phyloP scores from a whole-genome alignment of 2,329 filamentous ascomycete species.

The Hymenoscyphus salicellus region DNA sequence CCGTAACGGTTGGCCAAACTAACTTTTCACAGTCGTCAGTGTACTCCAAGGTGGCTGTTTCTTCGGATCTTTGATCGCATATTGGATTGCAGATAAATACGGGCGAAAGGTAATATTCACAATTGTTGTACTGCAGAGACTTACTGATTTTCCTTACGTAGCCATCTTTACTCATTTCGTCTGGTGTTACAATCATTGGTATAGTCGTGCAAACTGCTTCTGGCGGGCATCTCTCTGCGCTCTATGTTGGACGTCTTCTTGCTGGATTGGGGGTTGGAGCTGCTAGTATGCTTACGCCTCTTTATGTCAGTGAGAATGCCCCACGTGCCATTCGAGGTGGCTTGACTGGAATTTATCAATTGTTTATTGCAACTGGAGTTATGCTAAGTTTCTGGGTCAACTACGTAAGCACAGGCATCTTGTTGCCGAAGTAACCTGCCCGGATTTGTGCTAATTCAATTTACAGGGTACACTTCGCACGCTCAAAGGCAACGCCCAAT shows the following conservation, averaged over 20 bases:
- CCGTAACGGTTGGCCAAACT: background rate
- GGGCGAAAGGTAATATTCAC: conserved; percentile 13
- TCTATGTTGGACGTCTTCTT: conserved; percentile 63
- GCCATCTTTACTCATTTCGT: conserved; percentile 51
- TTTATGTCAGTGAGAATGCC: conserved; percentile 46
- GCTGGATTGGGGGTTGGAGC: conserved; percentile 50
- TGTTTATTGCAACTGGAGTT: conserved; percentile 41
- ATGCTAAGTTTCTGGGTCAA: conserved; percentile 44
- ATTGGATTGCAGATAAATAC: conserved; percentile 38
- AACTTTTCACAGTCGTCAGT: conserved; percentile 53
- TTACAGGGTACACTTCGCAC: conserved; percentile 24
- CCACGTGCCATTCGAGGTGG: conserved; percentile 51
- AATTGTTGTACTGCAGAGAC: background rate
- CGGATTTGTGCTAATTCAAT: background rate
- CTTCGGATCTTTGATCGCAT: conserved; percentile 55
- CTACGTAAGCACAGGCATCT: conserved; percentile 50
- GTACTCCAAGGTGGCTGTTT: conserved; percentile 69
- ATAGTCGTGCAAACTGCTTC: conserved; percentile 63
- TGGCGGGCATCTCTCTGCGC: conserved; percentile 56
- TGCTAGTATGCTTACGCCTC: conserved; percentile 41
- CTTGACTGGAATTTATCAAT: conserved; percentile 49
- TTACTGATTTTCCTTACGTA: conserved; percentile 5
- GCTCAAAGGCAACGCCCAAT: conserved; percentile 43
- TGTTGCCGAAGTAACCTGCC: too few species aligned
- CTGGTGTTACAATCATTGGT: conserved; percentile 57